These are phyloP conservation scores for Anthracocystis panici-leucophaei DNA, from an alignment of 1,284 basidiomycete species.

Conservation along the genomic window DNA sequence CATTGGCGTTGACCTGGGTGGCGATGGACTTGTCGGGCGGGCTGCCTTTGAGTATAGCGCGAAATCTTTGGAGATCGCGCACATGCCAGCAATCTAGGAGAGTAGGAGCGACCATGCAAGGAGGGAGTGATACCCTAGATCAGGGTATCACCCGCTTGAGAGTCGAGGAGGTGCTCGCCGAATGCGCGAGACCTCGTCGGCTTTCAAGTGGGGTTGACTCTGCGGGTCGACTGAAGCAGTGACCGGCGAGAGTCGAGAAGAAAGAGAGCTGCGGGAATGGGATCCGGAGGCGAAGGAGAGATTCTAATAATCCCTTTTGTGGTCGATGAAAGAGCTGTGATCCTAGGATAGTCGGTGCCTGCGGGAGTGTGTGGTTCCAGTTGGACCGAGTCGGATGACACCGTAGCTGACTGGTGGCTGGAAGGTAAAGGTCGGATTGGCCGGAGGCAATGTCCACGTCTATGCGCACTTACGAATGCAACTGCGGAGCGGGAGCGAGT, in stretches of 20 bases:
- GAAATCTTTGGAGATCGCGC: slow-evolving; percentile 64
- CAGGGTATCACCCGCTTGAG: slow-evolving; percentile 49
- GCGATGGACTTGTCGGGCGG: slow-evolving; percentile 43
- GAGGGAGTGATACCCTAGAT: slow-evolving; percentile 43
- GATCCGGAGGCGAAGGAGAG: not conserved
- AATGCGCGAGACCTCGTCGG: slow-evolving; percentile 28
- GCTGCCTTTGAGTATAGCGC: slow-evolving; percentile 59
- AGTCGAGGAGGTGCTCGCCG: slow-evolving; percentile 28
- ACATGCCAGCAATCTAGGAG: slow-evolving; percentile 66
- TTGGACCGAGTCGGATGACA: not conserved
- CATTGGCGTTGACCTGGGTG: slow-evolving; percentile 21
- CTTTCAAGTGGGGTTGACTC: slow-evolving; percentile 47
- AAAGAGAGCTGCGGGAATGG: not conserved
- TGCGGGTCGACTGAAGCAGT: slow-evolving; percentile 10
- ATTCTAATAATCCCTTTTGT: not conserved
- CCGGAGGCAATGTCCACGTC: not conserved
- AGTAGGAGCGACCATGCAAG: slow-evolving; percentile 60
- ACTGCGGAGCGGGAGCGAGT: too few species aligned
- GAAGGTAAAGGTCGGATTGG: not conserved
- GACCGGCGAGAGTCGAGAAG: slow-evolving; percentile 14
- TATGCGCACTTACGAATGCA: not conserved
- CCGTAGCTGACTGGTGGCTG: not conserved
- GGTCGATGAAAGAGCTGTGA: not conserved
- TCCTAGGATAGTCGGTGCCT: not conserved
- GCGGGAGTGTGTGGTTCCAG: not conserved